Conservation (phyloP, 2,329 filamentous ascomycete genomes). For the Harringtonia aguacate region DNA sequence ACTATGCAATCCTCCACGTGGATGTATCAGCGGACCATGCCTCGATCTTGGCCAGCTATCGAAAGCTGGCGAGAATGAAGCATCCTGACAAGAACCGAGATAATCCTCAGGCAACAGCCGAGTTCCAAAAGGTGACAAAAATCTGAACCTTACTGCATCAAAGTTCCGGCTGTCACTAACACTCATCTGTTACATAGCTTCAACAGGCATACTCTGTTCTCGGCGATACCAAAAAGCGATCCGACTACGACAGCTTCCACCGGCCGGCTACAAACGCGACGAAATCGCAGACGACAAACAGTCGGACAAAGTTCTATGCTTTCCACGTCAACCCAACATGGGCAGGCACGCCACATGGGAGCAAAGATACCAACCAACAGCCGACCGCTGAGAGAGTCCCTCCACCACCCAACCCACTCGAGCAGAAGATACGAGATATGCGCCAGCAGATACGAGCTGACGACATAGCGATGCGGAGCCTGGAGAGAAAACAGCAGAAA, state of each 20-base stretch:
- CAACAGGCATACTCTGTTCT: constrained; percentile 14
- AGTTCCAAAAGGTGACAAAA: constrained; percentile 13
- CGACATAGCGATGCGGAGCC: not conserved
- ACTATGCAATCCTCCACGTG: constrained; percentile 15
- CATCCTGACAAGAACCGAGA: constrained; percentile 16
- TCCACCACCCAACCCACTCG: constrained; percentile 2
- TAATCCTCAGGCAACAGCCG: constrained; percentile 14
- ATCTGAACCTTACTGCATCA: not conserved
- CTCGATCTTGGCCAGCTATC: constrained; percentile 12
- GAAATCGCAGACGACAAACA: not conserved
- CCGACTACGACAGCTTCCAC: constrained; percentile 5
- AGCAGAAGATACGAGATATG: constrained; percentile 3
- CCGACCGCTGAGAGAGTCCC: not conserved
- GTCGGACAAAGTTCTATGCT: not conserved
- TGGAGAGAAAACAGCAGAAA: not conserved
- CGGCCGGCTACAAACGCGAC: too few relatives aligned
- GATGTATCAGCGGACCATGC: constrained; percentile 4
- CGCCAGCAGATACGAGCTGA: constrained; percentile 3
- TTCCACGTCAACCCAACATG: not conserved
- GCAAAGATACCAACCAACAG: not conserved
- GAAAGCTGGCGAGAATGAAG: constrained; percentile 12
- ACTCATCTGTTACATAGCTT: constrained; percentile 5
- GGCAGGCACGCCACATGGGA: not conserved
- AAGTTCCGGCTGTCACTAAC: too few relatives aligned
- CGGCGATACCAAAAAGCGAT: constrained; percentile 7